Percentiles rank a stretch among this genome's conserved stretches.
Evolutionary conservation across 2,329 filamentous ascomycete genomes (phyloP).

Genomic region (Pseudocercospora ulei): DNA sequence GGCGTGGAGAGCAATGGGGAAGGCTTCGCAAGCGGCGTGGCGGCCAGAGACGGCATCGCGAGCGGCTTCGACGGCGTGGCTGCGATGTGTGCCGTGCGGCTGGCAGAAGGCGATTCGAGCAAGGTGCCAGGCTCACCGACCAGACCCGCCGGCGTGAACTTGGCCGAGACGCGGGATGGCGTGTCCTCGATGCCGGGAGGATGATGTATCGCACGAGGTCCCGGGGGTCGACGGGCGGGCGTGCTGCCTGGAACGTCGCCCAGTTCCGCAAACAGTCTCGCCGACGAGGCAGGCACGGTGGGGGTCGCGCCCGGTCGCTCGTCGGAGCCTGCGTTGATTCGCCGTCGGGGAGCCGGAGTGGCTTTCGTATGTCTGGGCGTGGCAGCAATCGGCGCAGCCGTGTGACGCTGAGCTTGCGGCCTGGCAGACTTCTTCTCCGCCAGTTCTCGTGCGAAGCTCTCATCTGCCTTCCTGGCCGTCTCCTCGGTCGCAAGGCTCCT

Average conservation of each 20-base stretch:
- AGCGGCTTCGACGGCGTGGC: constrained; percentile 18
- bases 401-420: constrained; percentile 26
- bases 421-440: constrained; percentile 18
- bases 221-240: constrained; percentile 30
- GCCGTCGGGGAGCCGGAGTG: constrained; percentile 23
- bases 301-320: constrained; percentile 29
- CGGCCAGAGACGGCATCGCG: constrained; percentile 19
- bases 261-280: constrained; percentile 27
- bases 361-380: constrained; percentile 37
- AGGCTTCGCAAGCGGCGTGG: constrained; percentile 9
- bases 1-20: constrained; percentile 7
- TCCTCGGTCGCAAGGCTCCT: constrained; percentile 58
- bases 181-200: constrained; percentile 36
- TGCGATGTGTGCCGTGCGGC: constrained; percentile 14
- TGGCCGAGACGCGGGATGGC: constrained; percentile 36
- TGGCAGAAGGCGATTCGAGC: constrained; percentile 24
- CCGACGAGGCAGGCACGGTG: constrained; percentile 37
- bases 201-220: constrained; percentile 20
- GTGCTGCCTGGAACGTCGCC: constrained; percentile 16
- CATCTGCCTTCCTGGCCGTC: constrained; percentile 58
- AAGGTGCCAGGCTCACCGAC: constrained; percentile 21
- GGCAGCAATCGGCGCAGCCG: constrained; percentile 34
- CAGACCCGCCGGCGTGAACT: constrained; percentile 27
- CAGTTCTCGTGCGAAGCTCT: constrained; percentile 39
- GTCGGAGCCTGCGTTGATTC: constrained; percentile 23